Conservation (phyloP, 2,329 filamentous ascomycete genomes). For the Herpotrichia juniperi region DNA sequence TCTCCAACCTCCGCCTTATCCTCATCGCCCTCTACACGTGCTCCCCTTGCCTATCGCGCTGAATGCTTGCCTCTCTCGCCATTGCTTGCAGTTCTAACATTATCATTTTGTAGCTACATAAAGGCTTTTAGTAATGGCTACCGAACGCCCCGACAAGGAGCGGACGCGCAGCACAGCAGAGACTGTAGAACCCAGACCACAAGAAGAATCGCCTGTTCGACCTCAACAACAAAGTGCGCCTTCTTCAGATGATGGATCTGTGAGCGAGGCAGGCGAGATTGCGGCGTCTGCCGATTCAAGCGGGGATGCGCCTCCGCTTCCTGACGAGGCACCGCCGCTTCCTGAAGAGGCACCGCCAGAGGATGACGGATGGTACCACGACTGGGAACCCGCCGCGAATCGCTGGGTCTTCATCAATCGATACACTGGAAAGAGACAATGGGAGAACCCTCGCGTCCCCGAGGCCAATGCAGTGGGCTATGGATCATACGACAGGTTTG, state of each 20-base stretch:
- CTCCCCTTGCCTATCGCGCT: background rate
- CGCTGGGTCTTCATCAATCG: constrained; percentile 87
- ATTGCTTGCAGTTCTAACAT: constrained; percentile 6
- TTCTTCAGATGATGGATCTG: background rate
- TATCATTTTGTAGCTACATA: background rate
- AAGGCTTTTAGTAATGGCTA: background rate
- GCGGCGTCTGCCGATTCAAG: background rate
- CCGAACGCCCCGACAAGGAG: constrained; percentile 7
- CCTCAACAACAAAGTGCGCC: background rate
- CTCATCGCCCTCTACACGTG: too few relatives aligned
- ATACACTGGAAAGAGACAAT: constrained; percentile 75
- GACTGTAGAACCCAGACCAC: background rate
- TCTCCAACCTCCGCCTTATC: background rate
- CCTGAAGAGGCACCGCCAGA: constrained; percentile 59
- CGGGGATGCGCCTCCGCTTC: background rate
- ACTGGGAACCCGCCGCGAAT: constrained; percentile 73
- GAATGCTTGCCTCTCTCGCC: background rate
- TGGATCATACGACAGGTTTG: constrained; percentile 45
- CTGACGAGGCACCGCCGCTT: constrained; percentile 41
- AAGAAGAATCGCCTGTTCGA: background rate
- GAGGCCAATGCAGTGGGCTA: constrained; percentile 40
- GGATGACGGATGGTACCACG: constrained; percentile 78
- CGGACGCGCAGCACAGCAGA: background rate
- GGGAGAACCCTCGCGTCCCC: constrained; percentile 83
- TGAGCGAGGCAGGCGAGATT: background rate